Base-by-base conservation (phyloP, 805 yeast genomes). In the Myxozyma neotropica region DNA sequence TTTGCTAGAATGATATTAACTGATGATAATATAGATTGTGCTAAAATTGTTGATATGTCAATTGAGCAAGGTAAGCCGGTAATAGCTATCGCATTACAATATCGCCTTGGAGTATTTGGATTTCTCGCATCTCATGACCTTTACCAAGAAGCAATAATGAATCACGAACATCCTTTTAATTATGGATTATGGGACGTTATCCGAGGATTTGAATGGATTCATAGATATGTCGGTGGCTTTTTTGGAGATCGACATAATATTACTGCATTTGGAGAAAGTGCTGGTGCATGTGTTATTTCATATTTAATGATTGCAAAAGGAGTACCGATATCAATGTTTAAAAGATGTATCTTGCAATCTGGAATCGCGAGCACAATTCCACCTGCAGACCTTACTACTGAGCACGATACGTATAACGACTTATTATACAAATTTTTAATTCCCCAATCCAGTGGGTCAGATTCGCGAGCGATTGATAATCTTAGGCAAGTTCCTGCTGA, bases 161-260 rank as follows among this genome's bases (percentile, higher is more conserved):
- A 54, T 38, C 53, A 39, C 26, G 62, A 58, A 19, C 48, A 44
- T 4, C 46, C 55, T 3, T 38, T 71, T 21, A 74, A 78, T 55
- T 72, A 73, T 52, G 81, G 80, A 1, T 70, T 78, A 39, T 77
- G 80, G 78, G 82, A 79, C 63, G 31, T 26, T 12, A 36, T 53
- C 13, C 48, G 38, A 17, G 58, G 53, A 17, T 54, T 79, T 13
- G 77, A 77, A 64, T 79, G 82, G 82, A 68, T 72, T 2, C 70
- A 72, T 51, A 68, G 76, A 59, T 63, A 75, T 65, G 77, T 78
- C 56, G 59, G 59, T 13, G 62, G 72, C 31, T 77, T 79, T 63
- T 80, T 80, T n/a, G 81, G 82, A 44, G 71, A 79, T 66, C 69
- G 71, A 0, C 74, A 75, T 5, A 68, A 70, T 46, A 71, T 79